Evolutionary conservation across 805 yeast species (phyloP).

Genomic region (Maudiozyma saulgeensis): DNA sequence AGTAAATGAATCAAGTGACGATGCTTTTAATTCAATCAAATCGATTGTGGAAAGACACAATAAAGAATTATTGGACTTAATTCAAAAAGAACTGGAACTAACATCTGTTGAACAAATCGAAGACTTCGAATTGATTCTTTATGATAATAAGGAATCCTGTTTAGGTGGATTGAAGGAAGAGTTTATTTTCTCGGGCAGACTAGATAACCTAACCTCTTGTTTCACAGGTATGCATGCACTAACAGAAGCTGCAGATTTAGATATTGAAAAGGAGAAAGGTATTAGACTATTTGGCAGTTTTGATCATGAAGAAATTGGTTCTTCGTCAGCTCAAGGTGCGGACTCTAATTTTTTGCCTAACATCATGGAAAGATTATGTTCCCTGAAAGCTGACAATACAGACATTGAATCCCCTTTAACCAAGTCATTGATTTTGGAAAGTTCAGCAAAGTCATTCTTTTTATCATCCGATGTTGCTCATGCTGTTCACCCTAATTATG

Average conservation of each 20-base stretch:
- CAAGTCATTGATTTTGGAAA: constrained; percentile 37
- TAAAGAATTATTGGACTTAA: constrained; percentile 52
- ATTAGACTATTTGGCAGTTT: constrained; percentile 72
- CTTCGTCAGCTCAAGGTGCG: constrained; percentile 93
- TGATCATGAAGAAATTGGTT: constrained; percentile 95
- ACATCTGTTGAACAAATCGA: constrained; percentile 47
- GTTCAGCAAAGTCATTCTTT: constrained; percentile 72
- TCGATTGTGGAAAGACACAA: constrained; percentile 68
- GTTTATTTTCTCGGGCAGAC: constrained; percentile 82
- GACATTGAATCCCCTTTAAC: constrained; percentile 23
- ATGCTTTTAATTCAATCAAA: constrained; percentile 56
- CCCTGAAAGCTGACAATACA: constrained; percentile 33
- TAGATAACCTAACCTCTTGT: constrained; percentile 85
- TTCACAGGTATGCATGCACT: constrained; percentile 70
- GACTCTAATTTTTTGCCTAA: constrained; percentile 84
- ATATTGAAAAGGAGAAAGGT: constrained; percentile 40
- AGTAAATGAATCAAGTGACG: constrained; percentile 33
- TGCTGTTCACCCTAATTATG: constrained; percentile 91
- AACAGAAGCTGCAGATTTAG: constrained; percentile 39
- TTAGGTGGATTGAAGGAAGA: constrained; percentile 88
- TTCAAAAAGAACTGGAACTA: constrained; percentile 57
- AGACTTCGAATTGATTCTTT: constrained; percentile 82
- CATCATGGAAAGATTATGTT: constrained; percentile 57
- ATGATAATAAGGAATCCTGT: constrained; percentile 73
- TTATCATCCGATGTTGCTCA: constrained; percentile 95